These are phyloP conservation scores for Phytomonas francai DNA, from an alignment of 208 protist species.

Conservation along the genomic window DNA sequence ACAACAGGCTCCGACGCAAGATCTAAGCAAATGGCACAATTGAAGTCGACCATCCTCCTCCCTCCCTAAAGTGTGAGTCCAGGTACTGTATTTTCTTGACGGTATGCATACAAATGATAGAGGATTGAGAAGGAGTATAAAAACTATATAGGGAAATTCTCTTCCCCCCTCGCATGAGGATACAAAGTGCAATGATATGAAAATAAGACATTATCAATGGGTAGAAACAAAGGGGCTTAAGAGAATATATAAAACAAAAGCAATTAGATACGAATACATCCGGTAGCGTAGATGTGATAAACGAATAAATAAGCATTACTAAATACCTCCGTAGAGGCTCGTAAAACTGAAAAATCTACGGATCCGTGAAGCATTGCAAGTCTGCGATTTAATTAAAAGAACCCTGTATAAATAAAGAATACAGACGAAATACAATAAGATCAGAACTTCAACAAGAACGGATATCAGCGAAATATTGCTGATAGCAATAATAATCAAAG, in stretches of 20 bases:
- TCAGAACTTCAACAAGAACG: background rate
- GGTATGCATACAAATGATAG: background rate
- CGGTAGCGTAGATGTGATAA: background rate
- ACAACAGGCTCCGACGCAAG: conserved; percentile 64
- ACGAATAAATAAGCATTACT: background rate
- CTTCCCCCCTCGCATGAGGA: background rate
- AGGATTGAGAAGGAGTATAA: background rate
- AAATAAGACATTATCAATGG: background rate
- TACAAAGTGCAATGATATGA: background rate
- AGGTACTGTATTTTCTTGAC: background rate
- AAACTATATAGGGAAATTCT: background rate
- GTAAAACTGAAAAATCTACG: background rate
- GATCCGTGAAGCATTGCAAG: background rate
- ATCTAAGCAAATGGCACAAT: conserved; percentile 77
- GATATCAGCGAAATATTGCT: background rate
- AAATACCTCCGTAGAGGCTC: background rate
- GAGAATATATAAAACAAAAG: conserved; percentile 7
- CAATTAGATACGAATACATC: conserved; percentile 1
- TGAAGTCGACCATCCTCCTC: conserved; percentile 39
- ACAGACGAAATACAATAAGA: background rate
- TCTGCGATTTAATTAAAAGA: background rate
- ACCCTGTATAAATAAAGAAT: background rate
- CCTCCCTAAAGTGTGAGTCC: background rate
- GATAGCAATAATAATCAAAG: background rate
- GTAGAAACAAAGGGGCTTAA: background rate